These are phyloP conservation scores for Claviceps sp. DNA, from an alignment of 2,329 filamentous ascomycete species.

Conservation along the genomic window DNA sequence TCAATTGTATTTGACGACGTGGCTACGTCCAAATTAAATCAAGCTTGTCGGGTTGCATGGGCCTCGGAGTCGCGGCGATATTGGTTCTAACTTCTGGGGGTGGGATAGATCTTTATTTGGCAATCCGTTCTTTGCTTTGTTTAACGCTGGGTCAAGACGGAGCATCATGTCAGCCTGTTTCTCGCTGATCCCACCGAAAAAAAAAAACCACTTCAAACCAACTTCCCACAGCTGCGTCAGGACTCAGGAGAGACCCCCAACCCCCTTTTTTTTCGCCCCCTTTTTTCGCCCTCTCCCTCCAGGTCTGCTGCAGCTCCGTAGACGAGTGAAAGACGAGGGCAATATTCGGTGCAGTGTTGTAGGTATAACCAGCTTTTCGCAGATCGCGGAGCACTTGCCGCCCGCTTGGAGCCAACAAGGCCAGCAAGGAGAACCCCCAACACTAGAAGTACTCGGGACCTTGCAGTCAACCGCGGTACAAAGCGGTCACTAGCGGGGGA, in stretches of 20 bases:
- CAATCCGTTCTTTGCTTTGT: neutral
- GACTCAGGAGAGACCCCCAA: neutral
- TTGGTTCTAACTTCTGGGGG: neutral
- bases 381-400: neutral
- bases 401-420: neutral
- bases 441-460: too few species aligned
- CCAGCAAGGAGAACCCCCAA: neutral
- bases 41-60: too few species aligned
- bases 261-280: neutral
- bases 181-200: neutral
- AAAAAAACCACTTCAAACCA: neutral
- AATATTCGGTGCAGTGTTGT: neutral
- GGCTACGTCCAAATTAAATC: too few species aligned
- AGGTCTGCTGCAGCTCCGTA: neutral
- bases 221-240: neutral
- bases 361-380: neutral
- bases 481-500: neutral
- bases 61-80: neutral
- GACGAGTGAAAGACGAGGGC: neutral
- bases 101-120: neutral
- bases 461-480: too few species aligned
- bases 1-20: too few species aligned
- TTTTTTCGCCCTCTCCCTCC: neutral
- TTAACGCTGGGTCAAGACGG: neutral
- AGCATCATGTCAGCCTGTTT: neutral